Base-by-base conservation (phyloP, 2,329 filamentous ascomycete species). In the Paecilomyces formosus region DNA sequence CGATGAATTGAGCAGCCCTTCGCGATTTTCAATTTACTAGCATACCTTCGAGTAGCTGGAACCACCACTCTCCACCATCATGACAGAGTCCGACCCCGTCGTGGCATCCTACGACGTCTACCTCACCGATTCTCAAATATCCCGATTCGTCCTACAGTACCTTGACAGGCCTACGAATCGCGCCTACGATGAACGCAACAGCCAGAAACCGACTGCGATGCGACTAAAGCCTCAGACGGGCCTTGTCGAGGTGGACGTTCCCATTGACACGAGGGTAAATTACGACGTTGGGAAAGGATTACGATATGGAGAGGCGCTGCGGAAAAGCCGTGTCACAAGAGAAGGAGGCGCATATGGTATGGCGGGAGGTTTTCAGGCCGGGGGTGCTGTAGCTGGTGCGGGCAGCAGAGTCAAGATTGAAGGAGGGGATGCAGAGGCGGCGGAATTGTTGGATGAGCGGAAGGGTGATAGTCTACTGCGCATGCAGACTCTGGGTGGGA, bases 211-310 rank as follows among this genome's bases (percentile, higher is more conserved):
- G 11, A 79, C 84, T 15, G 85, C 88, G 66, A 79, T 97, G 67
- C 90, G 93, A 64, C 79, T 96, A 72, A 99, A 97, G 78, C 83
- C 87, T 13, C 78, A 82, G 58, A 85, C 89, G 0, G 92, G 92
- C 58, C 89, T 97, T 77, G 81, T 97, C 58, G 94, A 99, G 76
- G 81, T 97, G 56, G 94, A 99, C 72, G 83, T 97, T n/a, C 90
- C 91, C 3, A 80, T 97, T 66, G 85, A 87, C 78, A 86, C 86
- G 62, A 79, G 80, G 54, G 72, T 78, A 58, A 88, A 90, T 69
- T 97, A 96, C 79, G 92, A 97, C 76, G 84, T 88, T 64, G 83
- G 84, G 64, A 92, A 93, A 77, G 93, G 91, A 54, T 77, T 94
- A 55, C 82, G 85, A 63, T 97, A 91, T 84, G 94, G 92, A 18